Evolutionary conservation across 805 yeast species (phyloP).

Genomic region (Candida multigemmis): DNA sequence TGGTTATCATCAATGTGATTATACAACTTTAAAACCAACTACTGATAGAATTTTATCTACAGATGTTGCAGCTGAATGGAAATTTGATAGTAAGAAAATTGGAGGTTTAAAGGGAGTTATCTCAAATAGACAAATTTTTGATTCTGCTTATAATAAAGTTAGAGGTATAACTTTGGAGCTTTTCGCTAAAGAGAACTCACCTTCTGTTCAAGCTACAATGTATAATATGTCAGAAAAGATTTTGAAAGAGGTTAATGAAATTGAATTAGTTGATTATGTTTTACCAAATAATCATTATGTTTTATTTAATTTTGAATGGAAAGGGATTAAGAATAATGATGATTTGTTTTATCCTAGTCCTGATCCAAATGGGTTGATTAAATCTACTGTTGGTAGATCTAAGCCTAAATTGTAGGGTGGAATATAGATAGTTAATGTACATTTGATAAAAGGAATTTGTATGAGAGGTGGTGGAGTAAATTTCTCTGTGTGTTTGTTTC

Average conservation of each 20-base stretch:
- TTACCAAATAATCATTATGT: conserved; percentile 92
- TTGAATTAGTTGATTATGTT: conserved; percentile 59
- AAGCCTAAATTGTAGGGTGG: conserved; percentile 39
- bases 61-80: conserved; percentile 70
- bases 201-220: conserved; percentile 97
- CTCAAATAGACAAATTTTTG: conserved; percentile 60
- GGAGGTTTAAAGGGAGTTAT: conserved; percentile 42
- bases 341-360: conserved; percentile 84
- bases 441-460: too few species aligned
- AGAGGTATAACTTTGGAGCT: conserved; percentile 61
- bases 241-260: conserved; percentile 44
- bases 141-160: conserved; percentile 52
- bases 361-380: conserved; percentile 89
- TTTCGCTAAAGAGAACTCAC: conserved; percentile 80
- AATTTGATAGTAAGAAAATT: conserved; percentile 43
- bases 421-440: background rate
- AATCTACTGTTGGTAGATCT: conserved; percentile 72
- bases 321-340: conserved; percentile 71
- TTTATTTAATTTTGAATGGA: conserved; percentile 73
- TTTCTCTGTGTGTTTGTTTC: too few species aligned
- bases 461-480: too few species aligned
- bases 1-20: conserved; percentile 80
- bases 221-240: conserved; percentile 80
- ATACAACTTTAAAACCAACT: conserved; percentile 80
- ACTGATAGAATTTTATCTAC: conserved; percentile 82